phyloP scores from a whole-genome alignment of 441 rosid genomes.

The Kokia cookei region DNA sequence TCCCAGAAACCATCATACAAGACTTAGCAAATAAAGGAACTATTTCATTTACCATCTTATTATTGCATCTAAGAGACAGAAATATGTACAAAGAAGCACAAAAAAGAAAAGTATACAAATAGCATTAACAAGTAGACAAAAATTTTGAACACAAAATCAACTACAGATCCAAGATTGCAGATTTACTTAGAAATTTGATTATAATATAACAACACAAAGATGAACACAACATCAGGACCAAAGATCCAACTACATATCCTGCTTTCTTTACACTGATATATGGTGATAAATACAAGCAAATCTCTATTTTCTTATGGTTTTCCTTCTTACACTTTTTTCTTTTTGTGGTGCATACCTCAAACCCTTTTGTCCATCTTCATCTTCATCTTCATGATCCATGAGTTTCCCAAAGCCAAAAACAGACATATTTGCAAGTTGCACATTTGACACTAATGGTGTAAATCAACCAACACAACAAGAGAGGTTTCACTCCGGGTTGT shows the following conservation, averaged over 20 bases:
- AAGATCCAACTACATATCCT: not conserved
- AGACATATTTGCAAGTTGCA: slow-evolving; percentile 3
- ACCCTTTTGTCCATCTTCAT: not conserved
- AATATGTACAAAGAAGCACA: slow-evolving; percentile 8
- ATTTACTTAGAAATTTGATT: not conserved
- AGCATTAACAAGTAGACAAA: not conserved
- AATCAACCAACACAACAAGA: not conserved
- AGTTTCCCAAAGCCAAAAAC: not conserved
- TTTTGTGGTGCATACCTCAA: not conserved
- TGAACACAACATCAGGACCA: not conserved
- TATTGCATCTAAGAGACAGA: slow-evolving; percentile 6
- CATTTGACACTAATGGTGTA: not conserved
- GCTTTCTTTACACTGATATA: not conserved
- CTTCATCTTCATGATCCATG: not conserved
- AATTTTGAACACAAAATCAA: not conserved
- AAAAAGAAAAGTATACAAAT: not conserved
- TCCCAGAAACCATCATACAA: slow-evolving; percentile 3
- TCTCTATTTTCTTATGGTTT: not conserved
- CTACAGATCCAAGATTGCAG: not conserved
- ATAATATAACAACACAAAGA: not conserved
- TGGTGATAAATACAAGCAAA: not conserved
- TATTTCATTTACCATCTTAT: not conserved
- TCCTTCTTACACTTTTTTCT: not conserved
- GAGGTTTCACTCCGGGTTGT: slow-evolving; percentile 8
- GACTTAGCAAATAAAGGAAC: not conserved